Base-by-base conservation (phyloP, 192 early-diverging fungal genomes). In the Podila clonocystis region DNA sequence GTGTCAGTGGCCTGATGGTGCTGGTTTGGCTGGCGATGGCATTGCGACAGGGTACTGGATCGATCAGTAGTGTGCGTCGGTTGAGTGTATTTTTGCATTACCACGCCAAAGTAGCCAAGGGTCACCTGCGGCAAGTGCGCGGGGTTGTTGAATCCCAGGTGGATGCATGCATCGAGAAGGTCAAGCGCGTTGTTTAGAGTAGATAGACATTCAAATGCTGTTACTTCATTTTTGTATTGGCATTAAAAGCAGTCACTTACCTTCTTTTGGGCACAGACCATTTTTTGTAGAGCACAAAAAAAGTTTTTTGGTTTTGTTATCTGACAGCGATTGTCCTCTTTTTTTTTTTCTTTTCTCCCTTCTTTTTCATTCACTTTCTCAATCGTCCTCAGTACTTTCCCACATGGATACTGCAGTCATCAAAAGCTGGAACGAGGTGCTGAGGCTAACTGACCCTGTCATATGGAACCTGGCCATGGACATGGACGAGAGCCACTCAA, bases 391-490 rank as follows among this genome's bases (percentile, higher is more conserved):
- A 45, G 41, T 45, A 20, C 62, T 50, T 34, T 70, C 50, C 19
- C 50, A 36, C 38, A 80, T 80, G 77, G 70, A 68, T 30, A 80
- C 70, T 22, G 58, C 77, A 13, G 63, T 68, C 22, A 50, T 73
- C 52, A 72, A 80, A 29, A 80, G 77, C 28, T 80, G 77, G 77
- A 73, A 45, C 26, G 77, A 80, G 58, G 65, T 80, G 31, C 62
- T 80, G 19, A 65, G 71, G 15, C 57, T 50, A 41, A 69, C 66
- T 24, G 77, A 80, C 62, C 77, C 77, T 22, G 55, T 80, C 49
- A 67, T 80, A 29, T 80, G 77, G 77, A 73, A 41, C 28, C 57
- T 80, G 20, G 70, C 77, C 66, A 45, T 68, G 59, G 75, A 79
- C 11, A 55, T 55, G 52, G 52, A 55, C n/a, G 24, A 24, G 52